Evolutionary conservation across 2,329 filamentous ascomycete species (phyloP).

Genomic region (Podosphaera aphanis): DNA sequence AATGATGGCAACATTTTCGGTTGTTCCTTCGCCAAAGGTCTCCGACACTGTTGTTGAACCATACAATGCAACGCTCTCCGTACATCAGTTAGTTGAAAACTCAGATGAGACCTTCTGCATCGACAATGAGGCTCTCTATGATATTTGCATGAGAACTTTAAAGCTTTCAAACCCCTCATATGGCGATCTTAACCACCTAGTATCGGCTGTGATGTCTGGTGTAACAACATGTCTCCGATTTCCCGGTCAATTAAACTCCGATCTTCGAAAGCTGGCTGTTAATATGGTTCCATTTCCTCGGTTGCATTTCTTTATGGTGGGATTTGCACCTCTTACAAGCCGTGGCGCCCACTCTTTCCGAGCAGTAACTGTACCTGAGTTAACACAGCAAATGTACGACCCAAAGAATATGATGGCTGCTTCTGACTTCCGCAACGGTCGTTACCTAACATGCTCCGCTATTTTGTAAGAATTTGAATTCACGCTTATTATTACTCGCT

Average conservation of each 20-base stretch:
- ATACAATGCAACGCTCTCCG: slow-evolving; percentile 96
- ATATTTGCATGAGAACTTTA: slow-evolving; percentile 98
- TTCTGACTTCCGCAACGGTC: slow-evolving; percentile 97
- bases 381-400: slow-evolving; percentile 99
- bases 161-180: slow-evolving; percentile 98
- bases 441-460: slow-evolving; percentile 97
- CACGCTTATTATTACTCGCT: slow-evolving; percentile 11
- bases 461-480: slow-evolving; percentile 40
- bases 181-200: slow-evolving; percentile 97
- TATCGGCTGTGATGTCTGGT: slow-evolving; percentile 98
- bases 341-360: slow-evolving; percentile 85
- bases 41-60: slow-evolving; percentile 99
- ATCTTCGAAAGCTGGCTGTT: slow-evolving; percentile 96
- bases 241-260: slow-evolving; percentile 98
- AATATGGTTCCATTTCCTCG: slow-evolving; percentile 99
- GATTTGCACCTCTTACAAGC: slow-evolving; percentile 94
- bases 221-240: slow-evolving; percentile 97
- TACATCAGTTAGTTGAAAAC: slow-evolving; percentile 99
- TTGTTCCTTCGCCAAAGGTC: slow-evolving; percentile 96
- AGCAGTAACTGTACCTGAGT: slow-evolving; percentile 86
- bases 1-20: slow-evolving; percentile 99
- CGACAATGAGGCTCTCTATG: slow-evolving; percentile 99
- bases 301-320: slow-evolving; percentile 99
- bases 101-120: slow-evolving; percentile 99
- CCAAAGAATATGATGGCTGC: slow-evolving; percentile 99